A percentile compares a stretch with the other conserved stretches of the same genome.
Evolutionary conservation across 176 grass and related monocot species (phyloP).

Genomic region (Thalia dealbata): DNA sequence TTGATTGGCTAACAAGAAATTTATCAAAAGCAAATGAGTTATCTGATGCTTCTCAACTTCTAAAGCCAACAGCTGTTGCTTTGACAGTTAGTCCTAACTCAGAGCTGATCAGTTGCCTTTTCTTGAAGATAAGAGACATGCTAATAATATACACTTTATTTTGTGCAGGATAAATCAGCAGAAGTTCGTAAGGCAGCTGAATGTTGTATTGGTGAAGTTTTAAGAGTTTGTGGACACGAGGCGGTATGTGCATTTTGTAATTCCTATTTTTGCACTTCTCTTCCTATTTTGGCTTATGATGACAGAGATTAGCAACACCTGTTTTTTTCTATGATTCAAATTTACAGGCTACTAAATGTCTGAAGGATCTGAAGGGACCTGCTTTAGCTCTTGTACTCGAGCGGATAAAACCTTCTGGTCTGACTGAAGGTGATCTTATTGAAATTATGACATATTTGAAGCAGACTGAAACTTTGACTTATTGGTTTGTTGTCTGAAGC

Average conservation of each 20-base stretch:
- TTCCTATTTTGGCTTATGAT: neutral
- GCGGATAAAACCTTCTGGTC: constrained; percentile 55
- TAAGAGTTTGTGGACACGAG: constrained; percentile 79
- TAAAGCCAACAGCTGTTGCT: constrained; percentile 82
- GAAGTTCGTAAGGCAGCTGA: constrained; percentile 96
- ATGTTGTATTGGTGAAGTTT: constrained; percentile 75
- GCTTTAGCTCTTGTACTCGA: constrained; percentile 74
- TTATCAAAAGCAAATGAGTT: constrained; percentile 64
- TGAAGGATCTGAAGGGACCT: constrained; percentile 89
- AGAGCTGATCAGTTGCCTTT: neutral
- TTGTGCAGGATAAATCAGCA: constrained; percentile 91
- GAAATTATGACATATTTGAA: constrained; percentile 3
- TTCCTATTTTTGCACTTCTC: neutral
- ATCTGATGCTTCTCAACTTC: constrained; percentile 67
- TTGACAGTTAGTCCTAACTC: constrained; percentile 44
- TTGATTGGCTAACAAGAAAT: constrained; percentile 98
- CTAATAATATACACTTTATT: constrained; percentile 13
- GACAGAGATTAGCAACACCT: constrained; percentile 6
- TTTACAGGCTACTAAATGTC: constrained; percentile 58
- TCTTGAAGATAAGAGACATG: neutral
- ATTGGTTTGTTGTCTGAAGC: too few species aligned
- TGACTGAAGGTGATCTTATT: constrained; percentile 54
- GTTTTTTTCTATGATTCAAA: constrained; percentile 2
- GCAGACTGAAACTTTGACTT: too few species aligned
- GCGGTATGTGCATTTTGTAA: constrained; percentile 43